A percentile compares a stretch with the other conserved stretches of the same genome.
Evolutionary conservation across 2,329 filamentous ascomycete genomes (phyloP).

Genomic region (Diplodia scrobiculata): DNA sequence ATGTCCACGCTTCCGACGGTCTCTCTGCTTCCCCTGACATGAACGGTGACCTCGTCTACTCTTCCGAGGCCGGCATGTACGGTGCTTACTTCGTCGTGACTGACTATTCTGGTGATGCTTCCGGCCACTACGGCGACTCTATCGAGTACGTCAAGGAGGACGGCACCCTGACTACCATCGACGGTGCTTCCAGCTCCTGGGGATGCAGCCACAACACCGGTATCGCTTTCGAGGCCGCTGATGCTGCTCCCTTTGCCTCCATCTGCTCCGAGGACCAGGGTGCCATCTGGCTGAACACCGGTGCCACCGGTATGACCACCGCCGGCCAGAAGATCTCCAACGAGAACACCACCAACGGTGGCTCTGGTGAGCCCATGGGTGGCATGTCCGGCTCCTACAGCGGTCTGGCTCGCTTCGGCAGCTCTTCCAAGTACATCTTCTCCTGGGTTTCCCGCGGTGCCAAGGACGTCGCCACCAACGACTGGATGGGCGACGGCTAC

Average conservation of each 20-base stretch:
- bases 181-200: constrained; percentile 59
- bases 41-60: constrained; percentile 65
- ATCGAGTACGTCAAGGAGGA: constrained; percentile 54
- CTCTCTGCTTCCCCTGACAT: constrained; percentile 55
- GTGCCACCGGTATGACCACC: constrained; percentile 58
- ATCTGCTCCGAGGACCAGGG: constrained; percentile 66
- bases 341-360: constrained; percentile 64
- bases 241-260: constrained; percentile 60
- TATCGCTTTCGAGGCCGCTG: constrained; percentile 64
- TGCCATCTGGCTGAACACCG: constrained; percentile 65
- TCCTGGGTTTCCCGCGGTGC: constrained; percentile 65
- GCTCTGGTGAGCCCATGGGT: constrained; percentile 61
- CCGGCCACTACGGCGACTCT: constrained; percentile 62
- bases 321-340: constrained; percentile 63
- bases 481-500: constrained; percentile 62
- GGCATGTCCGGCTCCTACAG: constrained; percentile 66
- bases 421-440: constrained; percentile 60
- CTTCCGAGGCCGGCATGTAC: constrained; percentile 58
- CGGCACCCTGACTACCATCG: constrained; percentile 56
- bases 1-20: constrained; percentile 52
- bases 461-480: constrained; percentile 56
- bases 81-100: constrained; percentile 66
- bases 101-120: constrained; percentile 57
- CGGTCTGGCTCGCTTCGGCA: constrained; percentile 57
- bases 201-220: constrained; percentile 68